Evolutionary conservation across 371 early-diverging fungal species (phyloP).

Genomic region (Apophysomyces variabilis): DNA sequence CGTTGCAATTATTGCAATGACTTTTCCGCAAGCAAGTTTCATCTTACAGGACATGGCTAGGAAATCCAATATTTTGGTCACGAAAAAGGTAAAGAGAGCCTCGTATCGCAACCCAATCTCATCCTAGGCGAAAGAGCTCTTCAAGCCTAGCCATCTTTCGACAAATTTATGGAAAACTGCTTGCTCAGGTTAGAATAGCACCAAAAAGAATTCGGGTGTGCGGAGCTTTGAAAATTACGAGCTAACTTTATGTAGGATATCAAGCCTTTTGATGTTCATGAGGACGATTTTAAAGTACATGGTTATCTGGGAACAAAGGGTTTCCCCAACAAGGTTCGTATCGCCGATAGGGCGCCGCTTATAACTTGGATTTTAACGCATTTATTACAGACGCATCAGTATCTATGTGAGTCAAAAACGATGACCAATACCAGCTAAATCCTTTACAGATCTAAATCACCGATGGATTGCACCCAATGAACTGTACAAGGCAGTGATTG

Average conservation of each 20-base stretch:
- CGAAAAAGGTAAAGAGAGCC: constrained; percentile 46
- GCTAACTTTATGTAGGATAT: constrained; percentile 28
- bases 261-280: constrained; percentile 25
- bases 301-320: constrained; percentile 50
- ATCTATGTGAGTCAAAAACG: constrained; percentile 39
- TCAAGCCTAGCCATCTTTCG: constrained; percentile 14
- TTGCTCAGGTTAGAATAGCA: constrained; percentile 15
- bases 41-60: constrained; percentile 47
- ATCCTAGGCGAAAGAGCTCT: constrained; percentile 9
- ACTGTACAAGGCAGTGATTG: constrained; percentile 45
- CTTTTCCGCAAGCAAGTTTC: constrained; percentile 51
- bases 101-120: not conserved
- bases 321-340: constrained; percentile 53
- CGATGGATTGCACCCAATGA: constrained; percentile 42
- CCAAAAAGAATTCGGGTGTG: not conserved
- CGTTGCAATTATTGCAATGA: constrained; percentile 53
- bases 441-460: constrained; percentile 50
- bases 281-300: constrained; percentile 25
- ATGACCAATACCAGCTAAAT: not conserved
- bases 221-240: not conserved
- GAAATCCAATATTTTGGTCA: constrained; percentile 40
- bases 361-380: constrained; percentile 5
- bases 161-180: constrained; percentile 19
- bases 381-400: constrained; percentile 41
- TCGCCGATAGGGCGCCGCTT: not conserved